Percentiles rank a stretch among this genome's conserved stretches.
These are phyloP conservation scores for Chlorella sp. DNA, from an alignment of 139 green algal species.

Conservation along the genomic window DNA sequence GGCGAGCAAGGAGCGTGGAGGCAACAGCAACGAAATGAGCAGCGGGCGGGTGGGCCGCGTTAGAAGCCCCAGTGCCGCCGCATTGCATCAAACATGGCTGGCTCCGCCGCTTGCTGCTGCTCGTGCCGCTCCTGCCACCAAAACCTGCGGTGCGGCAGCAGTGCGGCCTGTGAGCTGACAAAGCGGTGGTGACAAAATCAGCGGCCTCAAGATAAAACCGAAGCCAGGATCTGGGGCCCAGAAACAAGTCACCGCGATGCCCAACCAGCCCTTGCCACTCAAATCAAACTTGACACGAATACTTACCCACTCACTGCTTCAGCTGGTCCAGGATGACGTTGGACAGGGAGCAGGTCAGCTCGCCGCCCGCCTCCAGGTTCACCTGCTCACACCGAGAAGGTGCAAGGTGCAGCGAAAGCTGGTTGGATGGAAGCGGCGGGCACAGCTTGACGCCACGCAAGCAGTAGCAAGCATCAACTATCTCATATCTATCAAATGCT, in stretches of 20 bases:
- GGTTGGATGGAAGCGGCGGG: no score
- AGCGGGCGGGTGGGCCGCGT: neutral
- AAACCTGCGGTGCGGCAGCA: neutral
- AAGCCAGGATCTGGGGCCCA: no score
- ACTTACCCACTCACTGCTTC: slow-evolving; percentile 43
- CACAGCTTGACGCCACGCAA: no score
- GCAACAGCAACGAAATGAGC: neutral
- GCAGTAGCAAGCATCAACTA: no score
- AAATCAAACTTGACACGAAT: neutral
- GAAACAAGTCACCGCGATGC: no score
- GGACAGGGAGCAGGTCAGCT: slow-evolving; percentile 44
- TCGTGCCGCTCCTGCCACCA: slow-evolving; percentile 4
- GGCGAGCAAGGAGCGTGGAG: neutral
- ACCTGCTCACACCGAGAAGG: slow-evolving; percentile 1
- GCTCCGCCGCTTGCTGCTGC: neutral
- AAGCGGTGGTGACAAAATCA: neutral
- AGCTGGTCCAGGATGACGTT: slow-evolving; percentile 51
- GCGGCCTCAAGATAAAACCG: neutral
- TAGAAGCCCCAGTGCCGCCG: slow-evolving; percentile 45
- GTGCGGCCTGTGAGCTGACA: neutral
- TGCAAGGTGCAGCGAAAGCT: no score
- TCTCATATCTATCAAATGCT: no score
- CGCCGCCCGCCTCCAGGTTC: slow-evolving; percentile 57
- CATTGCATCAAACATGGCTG: slow-evolving; percentile 39
- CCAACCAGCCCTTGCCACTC: neutral